Evolutionary conservation across 2,329 filamentous ascomycete genomes (phyloP).

Genomic region (Ophiostoma populinum): DNA sequence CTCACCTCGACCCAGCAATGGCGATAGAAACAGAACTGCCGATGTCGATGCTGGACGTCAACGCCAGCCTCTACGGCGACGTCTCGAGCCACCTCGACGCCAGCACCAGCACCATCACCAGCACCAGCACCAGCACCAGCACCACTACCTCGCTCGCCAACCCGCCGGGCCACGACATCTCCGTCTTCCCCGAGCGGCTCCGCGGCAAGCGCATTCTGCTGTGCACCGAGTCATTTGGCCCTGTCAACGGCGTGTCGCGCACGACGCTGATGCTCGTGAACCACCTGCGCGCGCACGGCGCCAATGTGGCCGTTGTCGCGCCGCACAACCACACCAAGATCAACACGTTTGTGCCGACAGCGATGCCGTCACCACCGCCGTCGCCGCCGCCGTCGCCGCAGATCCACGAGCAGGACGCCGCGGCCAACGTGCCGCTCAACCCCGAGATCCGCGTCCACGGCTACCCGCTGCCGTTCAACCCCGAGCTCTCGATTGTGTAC

Average conservation of each 20-base stretch:
- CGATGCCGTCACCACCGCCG: constrained; percentile 6
- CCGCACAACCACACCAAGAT: constrained; percentile 37
- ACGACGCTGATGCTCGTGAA: constrained; percentile 54
- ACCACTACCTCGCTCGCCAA: neutral
- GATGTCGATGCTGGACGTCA: neutral
- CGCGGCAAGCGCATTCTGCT: constrained; percentile 45
- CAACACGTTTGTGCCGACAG: constrained; percentile 32
- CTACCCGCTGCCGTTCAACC: constrained; percentile 53
- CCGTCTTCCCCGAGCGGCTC: constrained; percentile 30
- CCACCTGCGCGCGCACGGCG: constrained; percentile 46
- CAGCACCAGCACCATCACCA: neutral
- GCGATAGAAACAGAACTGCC: neutral
- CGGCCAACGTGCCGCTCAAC: constrained; percentile 8
- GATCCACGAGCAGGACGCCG: neutral
- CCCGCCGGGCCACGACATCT: constrained; percentile 20
- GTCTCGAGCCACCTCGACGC: neutral
- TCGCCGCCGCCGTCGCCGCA: neutral
- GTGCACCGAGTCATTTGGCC: constrained; percentile 54
- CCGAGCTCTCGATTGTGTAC: constrained; percentile 52
- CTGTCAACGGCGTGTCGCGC: constrained; percentile 56
- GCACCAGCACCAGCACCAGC: too few relatives aligned
- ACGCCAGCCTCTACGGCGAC: neutral
- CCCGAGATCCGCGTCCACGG: constrained; percentile 43
- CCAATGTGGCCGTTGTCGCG: constrained; percentile 48
- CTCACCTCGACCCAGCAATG: too few relatives aligned